Conservation (phyloP, 2,329 filamentous ascomycete species). For the Nakataea oryzae region DNA sequence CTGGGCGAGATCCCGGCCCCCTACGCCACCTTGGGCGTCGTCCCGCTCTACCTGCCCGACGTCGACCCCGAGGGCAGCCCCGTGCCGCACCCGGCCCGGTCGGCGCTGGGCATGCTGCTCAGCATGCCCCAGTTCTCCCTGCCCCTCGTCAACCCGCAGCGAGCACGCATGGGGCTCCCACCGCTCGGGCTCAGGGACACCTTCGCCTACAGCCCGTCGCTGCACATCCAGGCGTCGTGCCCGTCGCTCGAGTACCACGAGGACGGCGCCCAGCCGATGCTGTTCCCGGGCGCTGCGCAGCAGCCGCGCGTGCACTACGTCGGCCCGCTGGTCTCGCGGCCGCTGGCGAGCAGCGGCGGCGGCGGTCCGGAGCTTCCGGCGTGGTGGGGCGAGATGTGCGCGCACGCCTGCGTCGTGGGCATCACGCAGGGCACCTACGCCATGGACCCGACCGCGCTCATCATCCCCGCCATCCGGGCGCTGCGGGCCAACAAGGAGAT, state of each 20-base stretch:
- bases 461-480: conserved; percentile 9
- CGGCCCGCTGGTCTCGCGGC: conserved; percentile 4
- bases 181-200: conserved; percentile 18
- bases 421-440: conserved; percentile 12
- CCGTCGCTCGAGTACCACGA: conserved; percentile 8
- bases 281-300: conserved; percentile 9
- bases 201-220: conserved; percentile 17
- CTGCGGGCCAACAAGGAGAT: conserved; percentile 7
- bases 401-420: conserved; percentile 10
- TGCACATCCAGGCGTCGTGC: conserved; percentile 23
- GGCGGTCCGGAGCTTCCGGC: conserved; percentile 1
- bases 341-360: background rate
- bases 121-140: conserved; percentile 16
- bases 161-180: conserved; percentile 16
- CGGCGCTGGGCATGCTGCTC: conserved; percentile 13
- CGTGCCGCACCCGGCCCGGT: conserved; percentile 15
- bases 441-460: conserved; percentile 5
- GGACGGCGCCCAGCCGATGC: background rate
- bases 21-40: conserved; percentile 27
- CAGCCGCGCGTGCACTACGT: conserved; percentile 9
- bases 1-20: conserved; percentile 8
- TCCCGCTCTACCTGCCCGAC: conserved; percentile 18
- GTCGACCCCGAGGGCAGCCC: conserved; percentile 17
- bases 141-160: conserved; percentile 16
- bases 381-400: conserved; percentile 14